These are phyloP conservation scores for Dictyostelium discoideum DNA, from an alignment of 78 protist genomes.

Conservation along the genomic window DNA sequence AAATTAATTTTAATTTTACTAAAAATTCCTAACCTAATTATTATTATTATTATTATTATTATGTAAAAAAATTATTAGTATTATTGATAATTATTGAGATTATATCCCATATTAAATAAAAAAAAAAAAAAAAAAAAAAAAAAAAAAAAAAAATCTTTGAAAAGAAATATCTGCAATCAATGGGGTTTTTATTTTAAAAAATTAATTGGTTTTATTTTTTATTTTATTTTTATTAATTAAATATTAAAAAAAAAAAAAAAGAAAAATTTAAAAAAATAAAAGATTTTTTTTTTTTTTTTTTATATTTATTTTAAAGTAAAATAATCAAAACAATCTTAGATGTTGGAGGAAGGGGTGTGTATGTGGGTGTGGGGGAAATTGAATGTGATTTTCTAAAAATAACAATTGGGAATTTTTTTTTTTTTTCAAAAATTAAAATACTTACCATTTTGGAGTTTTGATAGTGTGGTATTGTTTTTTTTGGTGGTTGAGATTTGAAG, in stretches of 20 bases:
- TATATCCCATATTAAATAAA: not conserved
- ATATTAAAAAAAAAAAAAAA: not conserved
- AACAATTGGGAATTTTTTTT: not conserved
- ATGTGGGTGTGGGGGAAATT: not conserved
- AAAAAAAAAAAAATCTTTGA: no score
- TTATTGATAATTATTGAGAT: not conserved
- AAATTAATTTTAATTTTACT: not conserved
- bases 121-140: no score
- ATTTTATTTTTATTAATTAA: no score
- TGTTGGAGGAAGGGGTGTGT: not conserved
- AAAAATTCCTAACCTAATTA: not conserved
- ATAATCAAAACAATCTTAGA: not conserved
- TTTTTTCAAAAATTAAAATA: not conserved
- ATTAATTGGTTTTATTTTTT: no score
- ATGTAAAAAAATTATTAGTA: not conserved
- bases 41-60: no score
- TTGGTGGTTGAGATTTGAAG: not conserved
- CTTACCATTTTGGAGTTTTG: constrained; percentile 20
- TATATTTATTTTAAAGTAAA: not conserved
- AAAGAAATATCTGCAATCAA: no score
- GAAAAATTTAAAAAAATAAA: not conserved
- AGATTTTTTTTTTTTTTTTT: not conserved
- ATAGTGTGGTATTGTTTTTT: not conserved
- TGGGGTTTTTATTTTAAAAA: no score
- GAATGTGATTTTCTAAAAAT: not conserved